Conservation (phyloP, 495 filamentous ascomycete species). For the Penicillium canariense region DNA sequence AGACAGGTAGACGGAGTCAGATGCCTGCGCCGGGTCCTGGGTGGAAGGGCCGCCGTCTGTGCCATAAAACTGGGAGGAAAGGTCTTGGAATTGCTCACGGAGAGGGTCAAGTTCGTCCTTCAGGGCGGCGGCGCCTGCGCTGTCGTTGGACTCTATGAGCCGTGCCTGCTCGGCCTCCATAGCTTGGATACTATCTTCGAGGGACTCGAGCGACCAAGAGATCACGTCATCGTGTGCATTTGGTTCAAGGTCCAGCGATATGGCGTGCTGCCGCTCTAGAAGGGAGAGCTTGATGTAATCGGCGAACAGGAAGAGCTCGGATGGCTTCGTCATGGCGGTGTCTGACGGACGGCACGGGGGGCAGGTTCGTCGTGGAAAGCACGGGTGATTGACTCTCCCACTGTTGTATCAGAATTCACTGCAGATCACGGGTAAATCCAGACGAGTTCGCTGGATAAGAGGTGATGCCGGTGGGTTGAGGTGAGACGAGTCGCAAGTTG, state of each 20-base stretch:
- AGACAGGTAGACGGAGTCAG: conserved; percentile 57
- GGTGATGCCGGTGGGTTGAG: conserved; percentile 9
- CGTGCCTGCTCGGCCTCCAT: conserved; percentile 65
- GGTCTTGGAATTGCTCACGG: conserved; percentile 55
- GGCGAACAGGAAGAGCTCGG: conserved; percentile 53
- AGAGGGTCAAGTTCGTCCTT: conserved; percentile 65
- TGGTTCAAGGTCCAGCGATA: conserved; percentile 77
- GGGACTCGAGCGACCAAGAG: conserved; percentile 79
- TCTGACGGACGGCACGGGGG: conserved; percentile 5
- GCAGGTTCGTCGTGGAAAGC: not conserved
- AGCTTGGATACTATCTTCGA: conserved; percentile 76
- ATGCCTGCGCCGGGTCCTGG: conserved; percentile 61
- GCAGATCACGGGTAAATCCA: conserved; percentile 5
- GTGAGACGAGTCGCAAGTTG: conserved; percentile 12
- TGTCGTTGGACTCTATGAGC: conserved; percentile 60
- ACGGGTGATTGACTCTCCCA: not conserved
- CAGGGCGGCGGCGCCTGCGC: conserved; percentile 55
- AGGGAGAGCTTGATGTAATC: conserved; percentile 56
- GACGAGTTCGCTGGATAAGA: conserved; percentile 1
- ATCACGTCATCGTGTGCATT: conserved; percentile 88
- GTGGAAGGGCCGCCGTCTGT: conserved; percentile 54
- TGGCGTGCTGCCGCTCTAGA: conserved; percentile 86
- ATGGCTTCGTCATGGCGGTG: conserved; percentile 55
- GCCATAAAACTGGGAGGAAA: conserved; percentile 62
- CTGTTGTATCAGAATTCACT: conserved; percentile 4